phyloP scores from a whole-genome alignment of 139 green algal genomes.

The Yamagishiella unicocca region DNA sequence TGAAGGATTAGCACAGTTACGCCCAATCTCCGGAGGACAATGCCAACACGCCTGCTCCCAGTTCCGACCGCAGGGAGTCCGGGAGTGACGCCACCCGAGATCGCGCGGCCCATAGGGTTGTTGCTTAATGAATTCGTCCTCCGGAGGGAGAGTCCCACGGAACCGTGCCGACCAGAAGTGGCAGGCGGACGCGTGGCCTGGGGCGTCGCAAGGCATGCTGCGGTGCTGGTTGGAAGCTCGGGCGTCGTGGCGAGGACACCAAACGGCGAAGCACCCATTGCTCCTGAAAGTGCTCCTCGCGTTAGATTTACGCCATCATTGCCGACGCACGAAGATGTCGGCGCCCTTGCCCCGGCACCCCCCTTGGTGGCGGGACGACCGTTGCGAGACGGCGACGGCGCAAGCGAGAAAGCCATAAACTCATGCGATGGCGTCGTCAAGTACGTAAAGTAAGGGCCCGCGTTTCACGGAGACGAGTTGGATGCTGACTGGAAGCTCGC shows the following conservation, averaged over 20 bases:
- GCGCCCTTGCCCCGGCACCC: neutral
- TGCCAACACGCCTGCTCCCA: neutral
- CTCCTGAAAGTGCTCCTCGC: neutral
- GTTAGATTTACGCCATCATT: neutral
- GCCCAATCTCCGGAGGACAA: neutral
- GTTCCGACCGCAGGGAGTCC: neutral
- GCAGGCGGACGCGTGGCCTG: neutral
- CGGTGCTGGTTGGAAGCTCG: neutral
- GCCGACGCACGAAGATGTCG: neutral
- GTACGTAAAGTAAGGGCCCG: too few species aligned
- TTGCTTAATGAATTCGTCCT: neutral
- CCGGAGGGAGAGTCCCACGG: neutral
- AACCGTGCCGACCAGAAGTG: neutral
- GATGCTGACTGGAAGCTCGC: too few species aligned
- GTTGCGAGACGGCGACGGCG: neutral
- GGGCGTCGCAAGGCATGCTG: neutral
- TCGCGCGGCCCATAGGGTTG: neutral
- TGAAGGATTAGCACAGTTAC: neutral
- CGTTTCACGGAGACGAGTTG: too few species aligned
- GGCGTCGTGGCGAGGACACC: constrained; percentile 2
- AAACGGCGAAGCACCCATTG: constrained; percentile 20
- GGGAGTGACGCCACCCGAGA: neutral
- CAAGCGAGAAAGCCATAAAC: too few species aligned
- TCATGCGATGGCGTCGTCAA: too few species aligned
- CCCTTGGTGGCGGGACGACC: constrained; percentile 5